Evolutionary conservation across 2,329 filamentous ascomycete species (phyloP).

Genomic region (Purpureocillium lavendulum): DNA sequence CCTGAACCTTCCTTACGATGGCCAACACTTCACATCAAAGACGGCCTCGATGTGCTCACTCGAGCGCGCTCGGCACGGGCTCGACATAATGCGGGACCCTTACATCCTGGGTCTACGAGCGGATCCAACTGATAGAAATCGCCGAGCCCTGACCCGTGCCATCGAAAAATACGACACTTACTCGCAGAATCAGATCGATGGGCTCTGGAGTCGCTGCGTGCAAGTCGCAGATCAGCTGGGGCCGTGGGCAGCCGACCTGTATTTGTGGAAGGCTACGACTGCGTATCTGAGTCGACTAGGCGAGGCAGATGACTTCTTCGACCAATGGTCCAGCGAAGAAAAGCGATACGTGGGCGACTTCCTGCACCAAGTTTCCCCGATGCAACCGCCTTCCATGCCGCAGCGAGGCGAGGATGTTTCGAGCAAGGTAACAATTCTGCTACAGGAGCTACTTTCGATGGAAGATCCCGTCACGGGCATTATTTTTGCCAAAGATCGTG

Average conservation of each 20-base stretch:
- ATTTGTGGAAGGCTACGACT: constrained; percentile 43
- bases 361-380: constrained; percentile 26
- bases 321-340: constrained; percentile 39
- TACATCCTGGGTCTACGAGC: constrained; percentile 39
- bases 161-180: constrained; percentile 40
- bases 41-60: constrained; percentile 37
- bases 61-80: constrained; percentile 22
- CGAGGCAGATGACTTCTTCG: constrained; percentile 16
- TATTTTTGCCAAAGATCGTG: constrained; percentile 58
- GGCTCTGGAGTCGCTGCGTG: constrained; percentile 39
- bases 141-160: constrained; percentile 26
- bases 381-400: constrained; percentile 7
- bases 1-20: constrained; percentile 21
- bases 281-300: constrained; percentile 18
- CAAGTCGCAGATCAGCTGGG: constrained; percentile 53
- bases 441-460: constrained; percentile 38
- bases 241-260: constrained; percentile 60
- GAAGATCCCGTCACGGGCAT: constrained; percentile 45
- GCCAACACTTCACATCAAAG: constrained; percentile 3
- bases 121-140: constrained; percentile 31
- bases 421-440: constrained; percentile 47
- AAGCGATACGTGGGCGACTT: constrained; percentile 45
- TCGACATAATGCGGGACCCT: constrained; percentile 56
- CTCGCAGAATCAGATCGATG: constrained; percentile 45
- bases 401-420: constrained; percentile 31